Base-by-base conservation (phyloP, 2,329 filamentous ascomycete species). In the Periglandula ipomoeae region DNA sequence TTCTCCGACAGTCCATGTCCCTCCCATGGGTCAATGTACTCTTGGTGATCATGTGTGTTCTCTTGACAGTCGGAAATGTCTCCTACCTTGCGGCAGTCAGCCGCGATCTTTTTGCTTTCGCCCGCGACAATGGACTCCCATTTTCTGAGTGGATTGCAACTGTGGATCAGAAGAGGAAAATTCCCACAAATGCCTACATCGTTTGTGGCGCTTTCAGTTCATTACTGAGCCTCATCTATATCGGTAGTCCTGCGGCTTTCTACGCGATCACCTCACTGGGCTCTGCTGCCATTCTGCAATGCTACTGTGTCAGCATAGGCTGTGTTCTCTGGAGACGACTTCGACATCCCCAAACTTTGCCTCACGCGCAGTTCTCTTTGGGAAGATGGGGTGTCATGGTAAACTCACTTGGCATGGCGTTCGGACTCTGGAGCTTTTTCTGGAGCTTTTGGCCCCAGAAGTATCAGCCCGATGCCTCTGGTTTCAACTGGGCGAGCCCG, bases 401-500 rank as follows among this genome's bases (percentile, higher is more conserved):
- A 26, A 45, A 45, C 17, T 15, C 27, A 9, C 9, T 37, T 23
- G 43, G 13, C 8, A 17, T 45, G 9, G 3, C 35, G 23, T 35
- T 17, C 3, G n/a, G 13, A 9, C 15, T 27, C 9, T 45, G 43
- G 43, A 17, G 26, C 11, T 45, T 45, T 20, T 45, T 45, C 17
- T 45, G 43, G 43, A 27, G 43, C 27, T 45, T 45, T 20, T 45
- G 43, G 43, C 43, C 43, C 15, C 26, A 45, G 26, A 20, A 10
- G 6, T 17, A 22, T 19, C 43, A 22, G 8, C 20, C 27, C n/a
- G 27, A 22, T 4, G 24, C 43, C 13, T 7, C 8, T 7, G 27
- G 43, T 6, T 45, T 45, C 43, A 45, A 45, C 43, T 45, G 43
- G 43, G n/a, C n/a, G n/a, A n/a, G n/a, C n/a, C n/a, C n/a, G n/a